Base-by-base conservation (phyloP, 148 eudicot genomes). In the Nyssa sinensis region DNA sequence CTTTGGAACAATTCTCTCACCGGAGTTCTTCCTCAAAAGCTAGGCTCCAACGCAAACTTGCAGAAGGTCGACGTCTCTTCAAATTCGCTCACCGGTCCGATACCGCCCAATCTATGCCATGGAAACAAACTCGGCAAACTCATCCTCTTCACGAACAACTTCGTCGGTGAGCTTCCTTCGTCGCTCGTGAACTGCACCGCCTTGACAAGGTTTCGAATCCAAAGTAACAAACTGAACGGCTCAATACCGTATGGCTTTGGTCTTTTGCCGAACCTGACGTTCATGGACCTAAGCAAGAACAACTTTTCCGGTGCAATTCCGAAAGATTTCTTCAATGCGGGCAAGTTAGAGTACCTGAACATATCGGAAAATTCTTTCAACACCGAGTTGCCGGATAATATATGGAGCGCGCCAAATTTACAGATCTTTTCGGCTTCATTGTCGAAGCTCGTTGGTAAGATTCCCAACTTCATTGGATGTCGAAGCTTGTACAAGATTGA, bases 391-490 rank as follows among this genome's bases (percentile, higher is more conserved):
- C 99, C 99, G 1, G 64, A 66, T 1, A 86, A 88, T 33, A 91
- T 95, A 10, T 95, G 99, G 99, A 81, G 70, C 3, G 79, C 94
- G 4, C 91, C 93, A 4, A 88, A 75, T 62, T 70, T 95, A 24
- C 93, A 95, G 74, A 80, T 88, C 57, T 85, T 95, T 24, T 88
- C 89, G 5, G 93, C 97, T 1, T 81, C 91, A 5, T 63, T 58
- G 1, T 37, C 87, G 25, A 78, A 82, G 35, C 74, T 95, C 29
- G 71, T 57, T 14, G 97, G 99, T 0, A 75, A 83, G 24, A 77
- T 94, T 29, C 99, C 99, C 0, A 88, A 91, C 49, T 95, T 95
- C 76, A 75, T 75, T 23, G 97, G 97, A 10, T 95, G 99, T 41
- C 29, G 49, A 75, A 88, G 66, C 72, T 62, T 95, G 27, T 95